Evolutionary conservation across 2,329 filamentous ascomycete genomes (phyloP), one percentile per base, ranked within the genome.

Genomic region (Scorias spongiosa): DNA sequence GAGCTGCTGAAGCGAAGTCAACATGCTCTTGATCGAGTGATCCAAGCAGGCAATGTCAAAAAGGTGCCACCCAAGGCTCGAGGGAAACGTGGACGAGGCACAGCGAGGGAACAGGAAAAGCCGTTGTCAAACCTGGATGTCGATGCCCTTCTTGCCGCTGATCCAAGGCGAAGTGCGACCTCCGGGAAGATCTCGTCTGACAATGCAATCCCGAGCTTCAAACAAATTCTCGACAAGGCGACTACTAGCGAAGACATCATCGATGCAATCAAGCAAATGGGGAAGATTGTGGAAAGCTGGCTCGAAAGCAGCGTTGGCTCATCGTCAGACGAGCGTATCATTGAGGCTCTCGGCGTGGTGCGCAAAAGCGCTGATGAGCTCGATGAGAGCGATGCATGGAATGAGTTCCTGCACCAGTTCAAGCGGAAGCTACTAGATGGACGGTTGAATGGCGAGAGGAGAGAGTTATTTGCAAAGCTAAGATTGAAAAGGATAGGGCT

Each of bases 201-300:
- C 9, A 96, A 96, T 50, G 78, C 88, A 1, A 78, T 96, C 5
- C 87, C 91, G 0, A 84, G 89, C 47, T 95, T 94, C 74, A 93
- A 88, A 58, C 85, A 86, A 59, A 73, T 80, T 2, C 69, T 96
- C 12, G 69, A 51, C 26, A 43, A 76, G 6, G 72, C 79, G 26
- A 65, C 80, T 1, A 66, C 79, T 26, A 66, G 81, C 1, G 66
- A 73, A 1, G 69, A 74, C 2, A 74, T 93, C 43, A 69, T 76
- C 47, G 74, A 80, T 14, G 81, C 82, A 1, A 72, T 78, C 5
- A 76, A 78, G 50, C 84, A 93, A 56, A 83, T 96, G 75, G 77
- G 72, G 10, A 59, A 59, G 4, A 80, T 94, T 44, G 74, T 93
- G 39, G 71, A 78, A 46, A 66, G 70, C 7, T 75, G 84, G 42